Percentiles rank a stretch among this genome's conserved stretches.
Evolutionary conservation across 192 early-diverging fungal species (phyloP).

Genomic region (Ramicandelaber brevisporus): DNA sequence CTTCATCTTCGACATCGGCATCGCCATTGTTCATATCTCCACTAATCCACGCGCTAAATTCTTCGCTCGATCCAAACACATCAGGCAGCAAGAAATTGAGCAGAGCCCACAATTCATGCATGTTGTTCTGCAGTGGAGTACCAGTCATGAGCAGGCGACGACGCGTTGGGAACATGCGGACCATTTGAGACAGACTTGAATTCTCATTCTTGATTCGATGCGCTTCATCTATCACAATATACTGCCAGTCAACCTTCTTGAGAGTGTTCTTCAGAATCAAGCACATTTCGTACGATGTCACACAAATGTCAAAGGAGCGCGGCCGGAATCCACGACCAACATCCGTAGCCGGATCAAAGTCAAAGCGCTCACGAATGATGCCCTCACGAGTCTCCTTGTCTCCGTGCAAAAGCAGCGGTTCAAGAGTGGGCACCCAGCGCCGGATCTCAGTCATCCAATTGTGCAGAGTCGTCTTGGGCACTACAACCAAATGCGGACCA

Average conservation of each 20-base stretch:
- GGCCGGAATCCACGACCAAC: too few relatives aligned
- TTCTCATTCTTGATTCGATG: slow-evolving; percentile 80
- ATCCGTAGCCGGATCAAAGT: too few relatives aligned
- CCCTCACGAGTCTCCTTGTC: slow-evolving; percentile 50
- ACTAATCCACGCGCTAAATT: slow-evolving; percentile 95
- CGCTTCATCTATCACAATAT: slow-evolving; percentile 59
- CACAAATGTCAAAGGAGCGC: slow-evolving; percentile 64
- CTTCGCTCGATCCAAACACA: slow-evolving; percentile 78
- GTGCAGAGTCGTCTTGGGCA: slow-evolving; percentile 87
- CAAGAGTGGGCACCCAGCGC: slow-evolving; percentile 73
- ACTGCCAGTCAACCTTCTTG: slow-evolving; percentile 50
- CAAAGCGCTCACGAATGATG: slow-evolving; percentile 22
- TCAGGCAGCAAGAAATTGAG: slow-evolving; percentile 94
- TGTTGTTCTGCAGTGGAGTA: slow-evolving; percentile 91
- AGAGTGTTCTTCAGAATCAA: slow-evolving; percentile 67
- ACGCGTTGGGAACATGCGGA: slow-evolving; percentile 63
- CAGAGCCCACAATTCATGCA: slow-evolving; percentile 97
- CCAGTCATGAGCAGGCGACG: slow-evolving; percentile 83
- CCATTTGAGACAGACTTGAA: slow-evolving; percentile 83
- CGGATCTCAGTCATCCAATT: slow-evolving; percentile 88
- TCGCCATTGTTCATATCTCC: too few relatives aligned
- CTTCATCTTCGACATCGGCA: too few relatives aligned
- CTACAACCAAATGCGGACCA: slow-evolving; percentile 87
- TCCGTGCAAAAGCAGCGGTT: slow-evolving; percentile 77
- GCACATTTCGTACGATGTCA: slow-evolving; percentile 95